phyloP scores from a whole-genome alignment of 768 basidiomycete species.

The Termitomyces sp. region DNA sequence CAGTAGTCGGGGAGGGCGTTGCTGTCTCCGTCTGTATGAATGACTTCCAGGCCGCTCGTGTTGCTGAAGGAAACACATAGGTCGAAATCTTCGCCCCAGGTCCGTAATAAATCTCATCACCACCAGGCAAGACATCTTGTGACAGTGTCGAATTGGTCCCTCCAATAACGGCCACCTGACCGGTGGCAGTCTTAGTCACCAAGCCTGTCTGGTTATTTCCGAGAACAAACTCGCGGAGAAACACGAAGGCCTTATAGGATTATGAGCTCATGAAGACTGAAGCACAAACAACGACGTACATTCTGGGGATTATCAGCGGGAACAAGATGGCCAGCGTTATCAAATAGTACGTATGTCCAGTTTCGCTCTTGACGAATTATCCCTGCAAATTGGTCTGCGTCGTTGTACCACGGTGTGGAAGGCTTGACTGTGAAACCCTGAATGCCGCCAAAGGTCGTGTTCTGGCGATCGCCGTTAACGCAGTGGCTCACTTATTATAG shows the following conservation, averaged over 20 bases:
- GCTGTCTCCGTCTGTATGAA: constrained; percentile 42
- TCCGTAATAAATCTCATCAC: constrained; percentile 54
- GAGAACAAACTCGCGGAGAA: constrained; percentile 65
- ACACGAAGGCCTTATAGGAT: constrained; percentile 48
- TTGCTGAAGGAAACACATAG: constrained; percentile 51
- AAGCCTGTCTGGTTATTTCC: constrained; percentile 59
- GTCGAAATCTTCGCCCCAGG: constrained; percentile 46
- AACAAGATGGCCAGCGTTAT: constrained; percentile 40
- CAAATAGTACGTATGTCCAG: constrained; percentile 50
- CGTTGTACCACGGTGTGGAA: constrained; percentile 64
- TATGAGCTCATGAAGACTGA: background rate
- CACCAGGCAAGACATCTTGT: constrained; percentile 47
- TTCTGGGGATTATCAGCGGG: constrained; percentile 29
- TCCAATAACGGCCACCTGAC: constrained; percentile 32
- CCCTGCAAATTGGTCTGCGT: constrained; percentile 55
- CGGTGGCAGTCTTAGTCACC: constrained; percentile 31
- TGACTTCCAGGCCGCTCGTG: constrained; percentile 51
- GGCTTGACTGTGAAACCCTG: constrained; percentile 71
- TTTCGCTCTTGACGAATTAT: constrained; percentile 74
- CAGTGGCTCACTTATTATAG: background rate
- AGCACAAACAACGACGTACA: constrained; percentile 23
- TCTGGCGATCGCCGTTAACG: constrained; percentile 33
- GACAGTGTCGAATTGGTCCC: constrained; percentile 48
- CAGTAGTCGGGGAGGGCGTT: constrained; percentile 10
- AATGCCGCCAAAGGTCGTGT: constrained; percentile 76